Base-by-base conservation (phyloP, 331 rosid species). In the Pyracantha coccinea region DNA sequence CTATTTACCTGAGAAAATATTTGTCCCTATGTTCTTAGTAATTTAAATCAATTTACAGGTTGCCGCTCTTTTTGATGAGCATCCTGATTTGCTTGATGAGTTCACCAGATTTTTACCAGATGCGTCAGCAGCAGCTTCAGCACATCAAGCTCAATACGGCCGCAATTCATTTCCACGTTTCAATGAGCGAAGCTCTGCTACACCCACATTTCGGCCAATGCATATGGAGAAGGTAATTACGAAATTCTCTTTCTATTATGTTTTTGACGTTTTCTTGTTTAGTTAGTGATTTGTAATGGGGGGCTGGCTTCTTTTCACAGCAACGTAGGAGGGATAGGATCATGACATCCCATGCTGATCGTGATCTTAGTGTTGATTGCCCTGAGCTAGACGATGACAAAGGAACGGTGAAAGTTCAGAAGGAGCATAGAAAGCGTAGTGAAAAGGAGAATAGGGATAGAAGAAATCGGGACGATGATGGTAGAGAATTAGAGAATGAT, bases 71-170 rank as follows among this genome's bases (percentile, higher is more conserved):
- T 91, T 95, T 68, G 85, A 85, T 75, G 89, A 89, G 52, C 97
- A 95, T 71, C 84, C 81, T 12, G 99, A 92, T 78, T 85, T 95
- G 78, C 96, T 95, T 12, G 90, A 85, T 7, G 98, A 95, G 84
- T 95, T 95, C 83, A 89, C 92, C 54, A 93, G 94, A 84, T 95
- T 95, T 86, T 80, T 95, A 45, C 99, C 98, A 15, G 93, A 95
- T 82, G 73, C 88, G 10, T 91, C 96, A 75, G 91, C 90, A 77
- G 77, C 97, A 69, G 83, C 90, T 76, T 83, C 96, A 31, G 69
- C 89, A 44, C 97, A 87, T 71, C 88, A 83, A 53, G 77, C 83
- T 66, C 83, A 88, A 59, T 88, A 60, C 75, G 81, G 76, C 76
- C 86, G 87, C 63, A 86, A 69, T 84, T 78, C 93, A 23, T 69